Base-by-base conservation (phyloP, 192 early-diverging fungal genomes). In the Chytriomyces confervae region DNA sequence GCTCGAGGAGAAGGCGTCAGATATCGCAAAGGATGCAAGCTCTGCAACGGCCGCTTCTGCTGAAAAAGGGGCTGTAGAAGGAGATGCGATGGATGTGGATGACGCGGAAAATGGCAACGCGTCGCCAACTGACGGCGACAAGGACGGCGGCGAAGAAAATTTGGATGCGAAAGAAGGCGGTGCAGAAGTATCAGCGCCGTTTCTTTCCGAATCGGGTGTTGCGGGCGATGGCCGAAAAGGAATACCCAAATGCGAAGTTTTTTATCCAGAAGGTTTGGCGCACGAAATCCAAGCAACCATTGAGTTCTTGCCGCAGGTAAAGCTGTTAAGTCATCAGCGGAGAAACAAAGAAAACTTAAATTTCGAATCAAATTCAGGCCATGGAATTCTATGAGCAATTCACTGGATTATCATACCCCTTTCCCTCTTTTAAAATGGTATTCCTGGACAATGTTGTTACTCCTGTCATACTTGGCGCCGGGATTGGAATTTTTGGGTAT, bases 341-440 rank as follows among this genome's bases (percentile, higher is more conserved):
- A 18, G 49, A 3, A 46, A n/a, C 60, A 18, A 68, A 16, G 46
- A 50, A 50, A 77, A 82, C 43, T 27, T 48, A 5, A 36, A 57
- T 49, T 63, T 43, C 23, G 46, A 16, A 65, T 80, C 20, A 84
- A 27, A 62, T 75, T 24, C 80, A 93, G 86, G 92, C 92, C 5
- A 85, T 96, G 82, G 93, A 91, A 29, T 96, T 95, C 77, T 92
- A 91, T 81, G 91, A 94, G 76, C 92, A 93, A 72, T 95, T 94
- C 84, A 91, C 93, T 62, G 95, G 94, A 0, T 44, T 73, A 18
- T 92, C 93, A 11, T 98, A 93, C 79, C 96, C 96, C 0, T 97
- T 91, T 73, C 80, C 87, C 27, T 89, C 92, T 5, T 97, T 75
- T 68, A 95, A 98, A 74, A 81, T 95, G 45, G 95, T 97, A 5